Conservation (phyloP, 176 grass and related monocot genomes). For the Themeda triandra region DNA sequence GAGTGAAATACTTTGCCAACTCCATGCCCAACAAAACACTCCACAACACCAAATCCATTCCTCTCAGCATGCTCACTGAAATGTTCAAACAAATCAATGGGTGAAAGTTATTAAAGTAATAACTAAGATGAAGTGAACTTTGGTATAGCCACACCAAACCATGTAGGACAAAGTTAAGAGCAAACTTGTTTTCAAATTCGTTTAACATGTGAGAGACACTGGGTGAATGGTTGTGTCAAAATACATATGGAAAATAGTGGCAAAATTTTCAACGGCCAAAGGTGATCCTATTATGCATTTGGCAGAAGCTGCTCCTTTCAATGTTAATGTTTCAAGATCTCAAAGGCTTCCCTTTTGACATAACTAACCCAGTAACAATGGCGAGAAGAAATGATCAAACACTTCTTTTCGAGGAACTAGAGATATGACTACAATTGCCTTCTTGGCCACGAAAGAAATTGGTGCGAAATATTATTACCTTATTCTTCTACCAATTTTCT, state of each 20-base stretch:
- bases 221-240: neutral
- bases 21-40: conserved; percentile 88
- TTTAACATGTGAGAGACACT: neutral
- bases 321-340: neutral
- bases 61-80: conserved; percentile 80
- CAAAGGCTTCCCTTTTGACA: neutral
- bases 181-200: neutral
- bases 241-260: neutral
- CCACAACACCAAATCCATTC: conserved; percentile 65
- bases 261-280: neutral
- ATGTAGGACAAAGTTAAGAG: neutral
- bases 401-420: neutral
- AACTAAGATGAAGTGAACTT: neutral
- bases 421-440: neutral
- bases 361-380: neutral
- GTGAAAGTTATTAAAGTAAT: neutral
- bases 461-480: conserved; percentile 39
- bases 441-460: neutral
- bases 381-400: neutral
- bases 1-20: conserved; percentile 86
- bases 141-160: neutral
- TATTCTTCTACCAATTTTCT: conserved; percentile 94
- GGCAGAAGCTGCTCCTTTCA: neutral
- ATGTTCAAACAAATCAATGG: conserved; percentile 18
- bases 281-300: neutral